Conservation (phyloP, 257 asterid genomes). For the Eucommia ulmoides region DNA sequence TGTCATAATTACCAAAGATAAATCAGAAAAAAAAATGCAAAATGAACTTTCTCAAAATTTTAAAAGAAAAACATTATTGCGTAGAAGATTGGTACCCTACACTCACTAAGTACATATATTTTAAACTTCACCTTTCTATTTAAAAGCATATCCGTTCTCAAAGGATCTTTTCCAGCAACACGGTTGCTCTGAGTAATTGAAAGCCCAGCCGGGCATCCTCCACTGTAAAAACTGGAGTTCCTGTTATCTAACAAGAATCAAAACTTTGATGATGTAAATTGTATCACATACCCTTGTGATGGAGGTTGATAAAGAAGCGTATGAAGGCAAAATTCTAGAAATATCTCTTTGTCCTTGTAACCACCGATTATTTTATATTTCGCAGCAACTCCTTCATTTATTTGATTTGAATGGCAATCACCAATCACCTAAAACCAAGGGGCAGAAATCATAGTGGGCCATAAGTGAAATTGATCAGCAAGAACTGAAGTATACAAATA, state of each 20-base stretch:
- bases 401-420: constrained; percentile 63
- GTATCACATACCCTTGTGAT: constrained; percentile 47
- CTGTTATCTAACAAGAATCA: constrained; percentile 18
- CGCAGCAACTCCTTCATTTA: constrained; percentile 45
- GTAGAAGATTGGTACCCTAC: too few relatives aligned
- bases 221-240: constrained; percentile 32
- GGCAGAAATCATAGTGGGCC: constrained; percentile 7
- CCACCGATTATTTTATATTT: constrained; percentile 41
- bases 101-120: too few relatives aligned
- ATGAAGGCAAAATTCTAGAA: constrained; percentile 85
- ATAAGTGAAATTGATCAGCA: constrained; percentile 1
- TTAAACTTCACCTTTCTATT: constrained; percentile 50
- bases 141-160: constrained; percentile 38
- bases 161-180: constrained; percentile 66
- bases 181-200: constrained; percentile 68
- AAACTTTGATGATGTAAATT: background rate
- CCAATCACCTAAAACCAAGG: constrained; percentile 68
- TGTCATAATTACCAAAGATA: constrained; percentile 1
- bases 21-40: background rate
- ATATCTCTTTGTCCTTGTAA: constrained; percentile 55
- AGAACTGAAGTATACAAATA: constrained; percentile 3
- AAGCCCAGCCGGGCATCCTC: constrained; percentile 69
- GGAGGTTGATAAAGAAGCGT: constrained; percentile 70
- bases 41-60: too few relatives aligned
- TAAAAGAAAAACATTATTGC: too few relatives aligned